phyloP scores from a whole-genome alignment of 1,284 basidiomycete genomes.

The Naganishia sp. region DNA sequence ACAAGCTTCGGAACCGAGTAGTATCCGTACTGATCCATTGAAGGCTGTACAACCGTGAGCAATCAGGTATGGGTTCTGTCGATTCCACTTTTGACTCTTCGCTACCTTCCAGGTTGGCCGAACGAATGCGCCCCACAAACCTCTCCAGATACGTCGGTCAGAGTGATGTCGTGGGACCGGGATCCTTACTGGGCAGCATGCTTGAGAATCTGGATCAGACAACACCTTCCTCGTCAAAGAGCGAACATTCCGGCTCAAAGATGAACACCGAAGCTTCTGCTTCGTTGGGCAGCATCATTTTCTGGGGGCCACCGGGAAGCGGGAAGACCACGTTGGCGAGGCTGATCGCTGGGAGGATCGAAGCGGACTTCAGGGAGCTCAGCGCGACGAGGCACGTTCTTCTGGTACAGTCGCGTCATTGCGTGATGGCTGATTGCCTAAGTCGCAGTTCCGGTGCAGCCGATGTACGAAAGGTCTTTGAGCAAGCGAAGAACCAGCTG shows the following conservation, averaged over 20 bases:
- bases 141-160: constrained; percentile 48
- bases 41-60: constrained; percentile 50
- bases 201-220: constrained; percentile 38
- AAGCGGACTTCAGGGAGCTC: constrained; percentile 71
- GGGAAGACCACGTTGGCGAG: constrained; percentile 67
- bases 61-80: no score
- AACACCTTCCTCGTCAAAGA: background rate
- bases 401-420: background rate
- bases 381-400: constrained; percentile 62
- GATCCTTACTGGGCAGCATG: constrained; percentile 46
- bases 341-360: constrained; percentile 63
- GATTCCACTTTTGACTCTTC: background rate
- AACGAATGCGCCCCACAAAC: constrained; percentile 46
- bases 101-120: constrained; percentile 43
- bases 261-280: constrained; percentile 4
- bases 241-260: background rate
- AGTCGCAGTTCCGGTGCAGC: constrained; percentile 62
- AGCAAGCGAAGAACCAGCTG: constrained; percentile 73
- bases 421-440: background rate
- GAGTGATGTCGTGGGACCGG: constrained; percentile 48
- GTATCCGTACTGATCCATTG: constrained; percentile 44
- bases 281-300: constrained; percentile 49
- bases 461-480: constrained; percentile 76
- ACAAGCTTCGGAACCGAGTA: constrained; percentile 35
- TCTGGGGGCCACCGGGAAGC: constrained; percentile 53